Conservation (phyloP, 805 yeast genomes). For the Metschnikowia borealis region DNA sequence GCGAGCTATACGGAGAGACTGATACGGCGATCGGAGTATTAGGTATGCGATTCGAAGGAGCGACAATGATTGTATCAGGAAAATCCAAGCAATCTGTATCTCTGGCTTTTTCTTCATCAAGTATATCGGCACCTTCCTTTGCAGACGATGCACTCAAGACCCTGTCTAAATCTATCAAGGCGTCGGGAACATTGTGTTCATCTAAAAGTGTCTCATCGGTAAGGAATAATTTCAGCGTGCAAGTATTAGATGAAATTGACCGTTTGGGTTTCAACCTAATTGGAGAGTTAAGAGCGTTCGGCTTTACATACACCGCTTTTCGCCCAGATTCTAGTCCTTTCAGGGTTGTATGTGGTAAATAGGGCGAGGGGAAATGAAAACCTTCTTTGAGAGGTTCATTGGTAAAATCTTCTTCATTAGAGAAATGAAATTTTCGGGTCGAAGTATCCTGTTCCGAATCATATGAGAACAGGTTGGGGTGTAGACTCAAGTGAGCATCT, state of each 20-base stretch:
- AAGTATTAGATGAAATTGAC: constrained; percentile 18
- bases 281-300: constrained; percentile 29
- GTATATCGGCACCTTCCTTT: neutral
- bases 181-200: constrained; percentile 44
- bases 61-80: neutral
- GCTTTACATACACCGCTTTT: neutral
- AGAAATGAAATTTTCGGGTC: constrained; percentile 28
- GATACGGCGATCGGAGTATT: neutral
- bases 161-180: constrained; percentile 53
- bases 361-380: constrained; percentile 29
- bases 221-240: constrained; percentile 24
- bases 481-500: constrained; percentile 10
- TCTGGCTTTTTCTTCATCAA: constrained; percentile 14
- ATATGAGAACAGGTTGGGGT: constrained; percentile 6
- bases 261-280: constrained; percentile 25
- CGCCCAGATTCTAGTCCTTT: neutral
- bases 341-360: constrained; percentile 6
- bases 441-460: constrained; percentile 15
- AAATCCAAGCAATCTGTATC: constrained; percentile 1
- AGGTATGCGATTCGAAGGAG: constrained; percentile 1
- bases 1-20: constrained; percentile 14
- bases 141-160: constrained; percentile 38
- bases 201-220: constrained; percentile 28
- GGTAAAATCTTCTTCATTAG: constrained; percentile 35
- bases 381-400: constrained; percentile 17